Evolutionary conservation across 805 yeast genomes (phyloP), one percentile per base, ranked within the genome.

Genomic region (Cyberlindnera mycetangii): DNA sequence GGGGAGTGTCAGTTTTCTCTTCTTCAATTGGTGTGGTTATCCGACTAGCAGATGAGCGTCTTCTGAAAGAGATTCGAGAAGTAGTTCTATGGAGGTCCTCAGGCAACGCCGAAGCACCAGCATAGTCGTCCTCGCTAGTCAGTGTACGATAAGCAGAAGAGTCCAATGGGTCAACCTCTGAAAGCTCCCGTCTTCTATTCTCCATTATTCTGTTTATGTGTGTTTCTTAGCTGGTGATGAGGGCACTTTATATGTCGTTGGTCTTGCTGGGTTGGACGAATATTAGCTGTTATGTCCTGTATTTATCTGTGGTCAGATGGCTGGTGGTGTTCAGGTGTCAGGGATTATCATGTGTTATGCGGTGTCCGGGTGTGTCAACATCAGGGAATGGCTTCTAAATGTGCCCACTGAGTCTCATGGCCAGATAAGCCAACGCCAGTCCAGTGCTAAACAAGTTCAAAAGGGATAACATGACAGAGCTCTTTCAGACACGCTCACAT

Each of bases 141-240:
- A 25, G 24, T 12, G 50, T 43, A 2, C 50, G 42, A 34, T 47
- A 41, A 3, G 44, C 27, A 14, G 47, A 36, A 5, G 42, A 15
- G 21, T 49, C 52, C 21, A 49, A 47, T 2, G 52, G 52, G 42
- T 49, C 52, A 4, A 47, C 48, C 37, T 41, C 47, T 9, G 50
- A 47, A 15, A 39, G 41, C 32, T 42, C 42, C 15, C 50, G 30
- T 12, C n/a, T 11, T n/a, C 20, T 27, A 5, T 7, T 25, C 18
- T 16, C 21, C 38, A 2, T 28, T 28, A 6, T 25, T 21, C 24
- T 30, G 19, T 16, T 17, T n/a, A 6, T 30, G 32, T 30, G 32
- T 30, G 32, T 15, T 9, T 30, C 18, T 7, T n/a, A n/a, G n/a
- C n/a, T n/a, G n/a, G n/a, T n/a, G n/a, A n/a, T n/a, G n/a, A n/a